Percentiles rank a stretch among this genome's conserved stretches.
These are phyloP conservation scores for Carex kokanica DNA, from an alignment of 176 grass and related monocot species.

Conservation along the genomic window DNA sequence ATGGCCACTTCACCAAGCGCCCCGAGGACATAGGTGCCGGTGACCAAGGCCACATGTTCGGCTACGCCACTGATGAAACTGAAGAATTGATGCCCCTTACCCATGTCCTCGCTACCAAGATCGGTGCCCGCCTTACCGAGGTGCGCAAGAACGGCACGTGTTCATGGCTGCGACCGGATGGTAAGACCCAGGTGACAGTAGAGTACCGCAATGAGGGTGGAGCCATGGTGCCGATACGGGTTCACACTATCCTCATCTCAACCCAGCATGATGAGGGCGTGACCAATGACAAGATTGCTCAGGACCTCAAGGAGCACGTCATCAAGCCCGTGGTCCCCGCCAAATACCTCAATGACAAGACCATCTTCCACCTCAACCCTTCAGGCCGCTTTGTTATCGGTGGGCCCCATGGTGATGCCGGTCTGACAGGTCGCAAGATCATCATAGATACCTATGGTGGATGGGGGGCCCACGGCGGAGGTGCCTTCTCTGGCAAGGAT, in stretches of 20 bases:
- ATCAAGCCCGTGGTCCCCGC: constrained; percentile 35
- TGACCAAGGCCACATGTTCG: constrained; percentile 37
- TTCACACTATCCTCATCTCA: constrained; percentile 40
- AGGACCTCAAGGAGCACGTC: constrained; percentile 38
- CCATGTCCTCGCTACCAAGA: constrained; percentile 35
- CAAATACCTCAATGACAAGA: constrained; percentile 39
- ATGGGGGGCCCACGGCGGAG: constrained; percentile 35
- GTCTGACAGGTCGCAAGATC: constrained; percentile 35
- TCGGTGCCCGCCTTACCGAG: constrained; percentile 37
- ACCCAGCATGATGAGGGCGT: constrained; percentile 40
- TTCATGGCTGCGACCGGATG: constrained; percentile 28
- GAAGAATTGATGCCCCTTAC: constrained; percentile 37
- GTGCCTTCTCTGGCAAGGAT: constrained; percentile 39
- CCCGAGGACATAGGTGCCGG: constrained; percentile 33
- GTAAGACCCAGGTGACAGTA: constrained; percentile 36
- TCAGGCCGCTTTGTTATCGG: constrained; percentile 38
- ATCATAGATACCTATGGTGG: constrained; percentile 40
- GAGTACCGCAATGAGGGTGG: constrained; percentile 39
- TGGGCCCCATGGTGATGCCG: constrained; percentile 36
- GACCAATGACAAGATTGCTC: constrained; percentile 37
- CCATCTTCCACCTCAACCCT: constrained; percentile 42
- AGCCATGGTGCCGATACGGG: constrained; percentile 36
- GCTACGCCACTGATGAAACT: constrained; percentile 38
- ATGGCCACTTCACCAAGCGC: constrained; percentile 33
- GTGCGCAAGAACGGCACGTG: constrained; percentile 35